Evolutionary conservation across 2,329 filamentous ascomycete species (phyloP), one percentile per base, ranked within the genome.

Genomic region (Aspergillus hortae): DNA sequence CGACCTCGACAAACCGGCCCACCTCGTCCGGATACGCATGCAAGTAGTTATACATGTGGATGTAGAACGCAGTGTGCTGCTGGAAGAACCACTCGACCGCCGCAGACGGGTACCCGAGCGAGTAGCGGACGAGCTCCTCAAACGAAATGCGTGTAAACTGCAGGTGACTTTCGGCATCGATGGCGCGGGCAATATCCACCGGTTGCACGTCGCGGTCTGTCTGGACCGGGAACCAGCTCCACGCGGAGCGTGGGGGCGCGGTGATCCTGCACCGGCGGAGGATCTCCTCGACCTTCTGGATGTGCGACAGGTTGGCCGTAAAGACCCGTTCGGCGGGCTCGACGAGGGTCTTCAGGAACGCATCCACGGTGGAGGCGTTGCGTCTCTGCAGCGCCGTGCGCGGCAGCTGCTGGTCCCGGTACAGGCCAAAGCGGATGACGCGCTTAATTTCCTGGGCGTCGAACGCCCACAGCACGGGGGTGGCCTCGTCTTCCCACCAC

Each of bases 401-500:
- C 4, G 71, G 70, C 10, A 69, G 61, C 30, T 66, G 65, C 40
- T 64, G 61, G 38, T 73, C 65, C 4, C 56, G 56, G 54, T 70
- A 74, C 2, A 74, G 63, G 6, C 65, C 63, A 46, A 68, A 74
- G 46, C 68, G 68, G 32, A 74, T 68, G 7, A 72, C 63, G 23
- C 65, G 62, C 41, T 67, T 63, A 45, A 74, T 69, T 35, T 71
- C 65, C 9, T 65, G 59, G 27, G 67, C 61, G 23, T 72, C 67
- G 44, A 72, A 74, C 4, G 67, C 67, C 69, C 67, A 71, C 21
- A 74, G 62, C 6, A 71, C 61, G 1, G 69, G 67, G 0, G 60
- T 63, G 1, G 69, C 68, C 48, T 73, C 71, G 43, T 72, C 70
- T 48, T 74, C 72, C 71, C 71, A 74, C 69, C 70, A 74, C 45